Conservation (phyloP, 352 stramenopile genomes). For the Phytophthora syringae region DNA sequence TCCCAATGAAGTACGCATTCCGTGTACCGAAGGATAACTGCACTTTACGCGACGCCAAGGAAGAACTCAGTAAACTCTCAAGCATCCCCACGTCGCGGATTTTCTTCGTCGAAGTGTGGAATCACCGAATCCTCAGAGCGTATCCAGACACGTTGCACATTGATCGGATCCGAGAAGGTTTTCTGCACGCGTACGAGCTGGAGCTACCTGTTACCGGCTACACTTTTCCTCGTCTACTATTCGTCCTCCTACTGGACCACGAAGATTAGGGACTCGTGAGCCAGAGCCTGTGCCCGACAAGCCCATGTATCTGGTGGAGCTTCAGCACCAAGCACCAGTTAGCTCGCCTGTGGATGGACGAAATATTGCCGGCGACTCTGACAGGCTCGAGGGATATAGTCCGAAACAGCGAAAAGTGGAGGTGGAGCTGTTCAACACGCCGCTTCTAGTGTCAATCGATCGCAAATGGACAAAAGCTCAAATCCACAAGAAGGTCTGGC, state of each 20-base stretch:
- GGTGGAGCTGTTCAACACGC: conserved; percentile 80
- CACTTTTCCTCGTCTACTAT: conserved; percentile 73
- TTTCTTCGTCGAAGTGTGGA: conserved; percentile 79
- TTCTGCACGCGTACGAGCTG: conserved; percentile 91
- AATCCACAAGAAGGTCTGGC: conserved; percentile 83
- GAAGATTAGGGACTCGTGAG: conserved; percentile 32
- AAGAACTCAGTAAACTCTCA: conserved; percentile 59
- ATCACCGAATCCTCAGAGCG: conserved; percentile 68
- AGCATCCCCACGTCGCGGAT: conserved; percentile 51
- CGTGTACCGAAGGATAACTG: conserved; percentile 56
- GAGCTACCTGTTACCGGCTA: conserved; percentile 72
- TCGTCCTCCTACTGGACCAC: conserved; percentile 31
- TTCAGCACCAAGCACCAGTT: conserved; percentile 73
- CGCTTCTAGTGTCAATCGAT: conserved; percentile 73
- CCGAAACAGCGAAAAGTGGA: conserved; percentile 76
- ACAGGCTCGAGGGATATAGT: conserved; percentile 41
- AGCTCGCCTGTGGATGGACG: conserved; percentile 61
- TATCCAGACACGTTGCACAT: conserved; percentile 53
- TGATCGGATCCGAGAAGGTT: conserved; percentile 54
- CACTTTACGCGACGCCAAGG: conserved; percentile 64
- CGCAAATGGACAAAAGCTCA: conserved; percentile 65
- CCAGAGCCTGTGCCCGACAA: conserved; percentile 36
- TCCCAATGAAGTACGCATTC: conserved; percentile 81
- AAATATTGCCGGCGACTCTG: conserved; percentile 30
- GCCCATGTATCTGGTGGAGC: conserved; percentile 69